Conservation (phyloP, 73 alveolate genomes). For the Paramecium sexaurelia region DNA sequence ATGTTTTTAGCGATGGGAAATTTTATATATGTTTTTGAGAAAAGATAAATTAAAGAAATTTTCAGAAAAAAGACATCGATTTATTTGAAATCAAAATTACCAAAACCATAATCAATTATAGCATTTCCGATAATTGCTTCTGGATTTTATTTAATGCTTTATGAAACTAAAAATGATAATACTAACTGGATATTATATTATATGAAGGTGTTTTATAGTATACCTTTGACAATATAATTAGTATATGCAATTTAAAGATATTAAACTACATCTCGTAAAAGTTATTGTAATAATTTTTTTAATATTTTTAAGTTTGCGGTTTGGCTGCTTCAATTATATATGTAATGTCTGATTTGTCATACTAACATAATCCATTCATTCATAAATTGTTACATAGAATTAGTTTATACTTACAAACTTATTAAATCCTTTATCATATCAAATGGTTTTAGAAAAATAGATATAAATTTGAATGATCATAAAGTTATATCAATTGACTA, state of each 20-base stretch:
- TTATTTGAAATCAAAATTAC: background rate
- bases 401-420: background rate
- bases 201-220: slow-evolving; percentile 18
- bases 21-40: background rate
- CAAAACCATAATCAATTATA: background rate
- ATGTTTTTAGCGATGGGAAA: slow-evolving; percentile 16
- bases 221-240: background rate
- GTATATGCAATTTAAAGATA: background rate
- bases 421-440: background rate
- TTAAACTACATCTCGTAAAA: background rate
- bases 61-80: background rate
- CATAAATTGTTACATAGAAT: background rate
- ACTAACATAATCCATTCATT: background rate
- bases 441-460: background rate
- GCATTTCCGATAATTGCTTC: background rate
- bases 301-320: background rate
- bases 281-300: background rate
- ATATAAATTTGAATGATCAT: background rate
- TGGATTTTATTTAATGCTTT: background rate
- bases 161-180: background rate
- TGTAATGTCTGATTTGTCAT: background rate
- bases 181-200: background rate
- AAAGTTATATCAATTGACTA: background rate
- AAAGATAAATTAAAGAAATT: background rate
- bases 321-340: slow-evolving; percentile 17